A percentile compares a stretch with the other conserved stretches of the same genome.
Evolutionary conservation across 2,329 filamentous ascomycete genomes (phyloP).

Genomic region (Diaporthe sp.): DNA sequence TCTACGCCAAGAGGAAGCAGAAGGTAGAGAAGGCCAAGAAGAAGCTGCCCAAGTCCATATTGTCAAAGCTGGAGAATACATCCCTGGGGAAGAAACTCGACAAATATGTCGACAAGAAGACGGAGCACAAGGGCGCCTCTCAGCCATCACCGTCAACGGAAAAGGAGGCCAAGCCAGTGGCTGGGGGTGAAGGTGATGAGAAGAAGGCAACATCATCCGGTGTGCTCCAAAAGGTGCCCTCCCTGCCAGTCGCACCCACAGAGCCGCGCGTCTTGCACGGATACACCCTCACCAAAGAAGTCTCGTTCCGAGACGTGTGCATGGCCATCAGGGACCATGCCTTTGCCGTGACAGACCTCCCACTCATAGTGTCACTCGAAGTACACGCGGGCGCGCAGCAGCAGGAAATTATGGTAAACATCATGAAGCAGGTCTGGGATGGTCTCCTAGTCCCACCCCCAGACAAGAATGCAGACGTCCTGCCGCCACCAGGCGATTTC

Average conservation of each 20-base stretch:
- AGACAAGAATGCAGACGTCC: slow-evolving; percentile 55
- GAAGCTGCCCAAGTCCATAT: slow-evolving; percentile 56
- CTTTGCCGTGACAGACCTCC: slow-evolving; percentile 79
- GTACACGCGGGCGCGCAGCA: slow-evolving; percentile 86
- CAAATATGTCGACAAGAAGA: slow-evolving; percentile 46
- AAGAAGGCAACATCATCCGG: slow-evolving; percentile 24
- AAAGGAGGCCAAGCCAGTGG: background rate
- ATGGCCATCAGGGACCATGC: slow-evolving; percentile 81
- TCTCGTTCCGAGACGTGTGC: slow-evolving; percentile 89
- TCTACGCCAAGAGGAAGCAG: slow-evolving; percentile 67
- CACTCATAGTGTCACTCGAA: slow-evolving; percentile 94
- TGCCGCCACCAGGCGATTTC: slow-evolving; percentile 78
- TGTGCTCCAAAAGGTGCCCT: slow-evolving; percentile 32
- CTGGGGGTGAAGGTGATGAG: background rate
- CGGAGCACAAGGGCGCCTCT: slow-evolving; percentile 30
- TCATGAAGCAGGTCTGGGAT: slow-evolving; percentile 89
- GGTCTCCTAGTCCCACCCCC: slow-evolving; percentile 72
- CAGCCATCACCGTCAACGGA: background rate
- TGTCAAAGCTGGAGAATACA: slow-evolving; percentile 59
- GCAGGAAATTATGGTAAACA: slow-evolving; percentile 90
- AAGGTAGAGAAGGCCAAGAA: slow-evolving; percentile 73
- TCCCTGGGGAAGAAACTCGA: slow-evolving; percentile 56
- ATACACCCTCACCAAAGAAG: slow-evolving; percentile 89
- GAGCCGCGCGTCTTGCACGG: slow-evolving; percentile 88
- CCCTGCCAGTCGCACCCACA: slow-evolving; percentile 45